Conservation (phyloP, 208 protist genomes). For the Leishmania turanica region DNA sequence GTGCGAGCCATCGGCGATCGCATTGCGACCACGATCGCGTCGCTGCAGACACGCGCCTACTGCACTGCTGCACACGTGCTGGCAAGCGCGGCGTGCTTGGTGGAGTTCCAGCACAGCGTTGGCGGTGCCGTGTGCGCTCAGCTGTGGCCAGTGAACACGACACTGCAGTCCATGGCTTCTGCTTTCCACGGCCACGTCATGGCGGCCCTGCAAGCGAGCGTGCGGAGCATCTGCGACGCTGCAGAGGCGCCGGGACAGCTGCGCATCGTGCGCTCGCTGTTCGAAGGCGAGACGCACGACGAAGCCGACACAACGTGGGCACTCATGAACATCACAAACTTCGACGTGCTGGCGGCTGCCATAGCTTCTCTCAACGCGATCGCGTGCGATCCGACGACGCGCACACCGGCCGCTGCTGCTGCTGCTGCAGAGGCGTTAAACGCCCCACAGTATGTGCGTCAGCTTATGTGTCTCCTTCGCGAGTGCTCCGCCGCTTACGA, state of each 20-base stretch:
- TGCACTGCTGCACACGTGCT: constrained; percentile 29
- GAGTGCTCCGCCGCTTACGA: constrained; percentile 1
- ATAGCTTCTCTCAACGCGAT: constrained; percentile 16
- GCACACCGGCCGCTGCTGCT: not conserved
- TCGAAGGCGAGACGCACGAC: not conserved
- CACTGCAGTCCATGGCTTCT: constrained; percentile 20
- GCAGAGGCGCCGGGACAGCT: not conserved
- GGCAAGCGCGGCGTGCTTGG: constrained; percentile 46
- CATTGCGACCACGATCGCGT: constrained; percentile 40
- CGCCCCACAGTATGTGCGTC: constrained; percentile 5
- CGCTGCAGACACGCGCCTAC: constrained; percentile 59
- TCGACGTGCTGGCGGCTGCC: constrained; percentile 25
- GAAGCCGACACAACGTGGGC: constrained; percentile 5
- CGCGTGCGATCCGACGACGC: constrained; percentile 11
- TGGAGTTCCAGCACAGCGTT: constrained; percentile 69
- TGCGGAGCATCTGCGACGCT: not conserved
- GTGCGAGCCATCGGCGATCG: constrained; percentile 27
- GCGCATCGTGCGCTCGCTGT: not conserved
- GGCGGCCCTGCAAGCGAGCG: constrained; percentile 8
- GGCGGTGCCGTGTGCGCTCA: constrained; percentile 36
- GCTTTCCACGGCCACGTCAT: constrained; percentile 26
- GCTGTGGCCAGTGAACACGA: constrained; percentile 26
- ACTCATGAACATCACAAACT: constrained; percentile 23
- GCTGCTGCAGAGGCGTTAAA: constrained; percentile 15
- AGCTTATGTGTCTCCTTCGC: constrained; percentile 21